Base-by-base conservation (phyloP, 1,139 yeast genomes). In the Pichia sp. region DNA sequence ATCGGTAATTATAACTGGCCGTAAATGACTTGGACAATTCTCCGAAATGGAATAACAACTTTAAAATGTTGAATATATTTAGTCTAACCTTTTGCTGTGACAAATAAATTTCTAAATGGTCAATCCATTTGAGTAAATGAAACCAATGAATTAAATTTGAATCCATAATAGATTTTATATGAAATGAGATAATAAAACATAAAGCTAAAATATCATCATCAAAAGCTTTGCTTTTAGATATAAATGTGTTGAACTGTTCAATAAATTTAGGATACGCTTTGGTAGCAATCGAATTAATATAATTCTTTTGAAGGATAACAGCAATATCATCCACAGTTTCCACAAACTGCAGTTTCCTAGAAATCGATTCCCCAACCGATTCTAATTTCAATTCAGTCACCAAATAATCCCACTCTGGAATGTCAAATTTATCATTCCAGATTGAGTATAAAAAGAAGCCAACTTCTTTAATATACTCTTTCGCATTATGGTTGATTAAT, bases 381-480 rank as follows among this genome's bases (percentile, higher is more conserved):
- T 47, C 49, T 1, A 51, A 11, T 23, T 48, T 46, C 6, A 51
- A 27, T 22, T 42, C 43, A 9, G 27, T 40, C 16, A 50, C 47
- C 3, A 51, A 22, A 33, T 37, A 48, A 27, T 45, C 48, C 54
- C 54, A 51, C 9, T 51, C 54, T 1, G 52, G 48, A 7, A 39
- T 34, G 3, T 43, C 47, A 37, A 57, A 37, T 4, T 40, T 35
- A 4, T 51, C 43, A 8, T 41, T 32, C 1, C 55, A 53, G 20
- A 56, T 55, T 1, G 58, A 51, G 34, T 52, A 55, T 9, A 61
- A 23, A 38, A 56, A 61, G 11, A 55, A 34, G 1, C 56, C 38
- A 6, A 55, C 32, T 16, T 53, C 51, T 29, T 41, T 45, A 2
- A 56, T 43, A 39, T 48, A 58, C 0, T 49, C 49, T 5, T 34